Evolutionary conservation across 371 early-diverging fungal species (phyloP), one percentile per base, ranked within the genome.

Genomic region (Rhizopus stolonifer): DNA sequence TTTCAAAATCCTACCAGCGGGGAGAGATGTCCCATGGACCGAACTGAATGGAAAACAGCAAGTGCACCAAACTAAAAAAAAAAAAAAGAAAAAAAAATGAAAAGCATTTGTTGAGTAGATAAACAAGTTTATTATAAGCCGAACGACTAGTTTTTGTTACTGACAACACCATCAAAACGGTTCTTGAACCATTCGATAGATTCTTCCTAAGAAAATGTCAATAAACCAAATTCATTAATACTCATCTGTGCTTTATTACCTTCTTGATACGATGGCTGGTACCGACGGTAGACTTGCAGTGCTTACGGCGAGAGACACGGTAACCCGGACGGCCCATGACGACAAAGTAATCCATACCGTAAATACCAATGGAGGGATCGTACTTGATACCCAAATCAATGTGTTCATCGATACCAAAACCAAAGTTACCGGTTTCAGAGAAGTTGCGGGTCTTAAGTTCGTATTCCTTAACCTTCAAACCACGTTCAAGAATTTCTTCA

Each of bases 321-420:
- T n/a, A n/a, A n/a, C n/a, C n/a, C n/a, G n/a, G n/a, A n/a, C n/a
- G n/a, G n/a, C n/a, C n/a, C n/a, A n/a, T n/a, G n/a, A n/a, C n/a
- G n/a, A n/a, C n/a, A n/a, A n/a, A n/a, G n/a, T n/a, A n/a, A n/a
- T n/a, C n/a, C n/a, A n/a, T n/a, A n/a, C n/a, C n/a, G n/a, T n/a
- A n/a, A n/a, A n/a, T n/a, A n/a, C 98, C 97, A 70, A 99, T 98
- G 78, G 87, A 85, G 44, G 99, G 99, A 82, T 99, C 99, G 86
- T 99, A 99, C 91, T 99, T 99, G 86, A 99, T 98, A 68, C 99
- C 99, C 72, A 99, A 86, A 83, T 99, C 99, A 64, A 99, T 99
- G 87, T 99, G 99, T 86, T 99, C 99, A 70, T 97, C 91, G 84
- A 99, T 94, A 92, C 99, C 99, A 87, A 99, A 99, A 66, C 99